Percentiles rank a stretch among this genome's conserved stretches.
These are phyloP conservation scores for Hypoxylon lenormandii DNA, from an alignment of 495 filamentous ascomycete species.

Conservation along the genomic window DNA sequence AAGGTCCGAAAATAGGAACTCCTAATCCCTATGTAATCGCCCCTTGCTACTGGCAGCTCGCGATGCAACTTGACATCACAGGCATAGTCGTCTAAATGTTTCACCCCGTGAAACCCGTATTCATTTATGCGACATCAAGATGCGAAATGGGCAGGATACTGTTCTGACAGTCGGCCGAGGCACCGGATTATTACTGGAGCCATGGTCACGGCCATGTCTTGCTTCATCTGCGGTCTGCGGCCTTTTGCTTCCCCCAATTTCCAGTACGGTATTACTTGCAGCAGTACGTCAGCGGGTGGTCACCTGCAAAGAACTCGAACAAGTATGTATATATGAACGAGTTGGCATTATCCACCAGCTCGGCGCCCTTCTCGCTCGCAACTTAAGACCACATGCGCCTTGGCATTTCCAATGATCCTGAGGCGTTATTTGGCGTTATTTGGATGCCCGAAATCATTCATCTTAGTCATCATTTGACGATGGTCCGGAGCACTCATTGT, in stretches of 20 bases:
- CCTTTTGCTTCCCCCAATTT: slow-evolving; percentile 13
- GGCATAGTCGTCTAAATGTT: slow-evolving; percentile 11
- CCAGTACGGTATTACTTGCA: slow-evolving; percentile 39
- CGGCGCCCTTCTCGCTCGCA: background rate
- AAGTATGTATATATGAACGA: background rate
- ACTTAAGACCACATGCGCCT: background rate
- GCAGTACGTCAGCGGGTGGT: slow-evolving; percentile 43
- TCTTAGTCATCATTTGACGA: background rate
- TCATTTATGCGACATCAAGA: slow-evolving; percentile 20
- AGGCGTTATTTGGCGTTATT: background rate
- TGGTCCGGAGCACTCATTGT: background rate
- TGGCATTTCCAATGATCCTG: background rate
- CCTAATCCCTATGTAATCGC: background rate
- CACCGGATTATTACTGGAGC: slow-evolving; percentile 3
- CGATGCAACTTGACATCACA: slow-evolving; percentile 42
- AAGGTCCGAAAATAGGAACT: slow-evolving; percentile 11
- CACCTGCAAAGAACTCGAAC: slow-evolving; percentile 16
- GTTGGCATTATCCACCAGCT: background rate
- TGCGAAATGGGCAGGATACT: slow-evolving; percentile 11
- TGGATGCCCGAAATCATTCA: background rate
- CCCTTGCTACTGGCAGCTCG: background rate
- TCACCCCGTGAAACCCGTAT: slow-evolving; percentile 30
- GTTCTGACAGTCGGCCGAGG: slow-evolving; percentile 21
- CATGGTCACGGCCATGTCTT: slow-evolving; percentile 10
- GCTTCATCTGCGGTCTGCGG: slow-evolving; percentile 2